Conservation (phyloP, 1,284 basidiomycete genomes). For the Rhodotorula sp. region DNA sequence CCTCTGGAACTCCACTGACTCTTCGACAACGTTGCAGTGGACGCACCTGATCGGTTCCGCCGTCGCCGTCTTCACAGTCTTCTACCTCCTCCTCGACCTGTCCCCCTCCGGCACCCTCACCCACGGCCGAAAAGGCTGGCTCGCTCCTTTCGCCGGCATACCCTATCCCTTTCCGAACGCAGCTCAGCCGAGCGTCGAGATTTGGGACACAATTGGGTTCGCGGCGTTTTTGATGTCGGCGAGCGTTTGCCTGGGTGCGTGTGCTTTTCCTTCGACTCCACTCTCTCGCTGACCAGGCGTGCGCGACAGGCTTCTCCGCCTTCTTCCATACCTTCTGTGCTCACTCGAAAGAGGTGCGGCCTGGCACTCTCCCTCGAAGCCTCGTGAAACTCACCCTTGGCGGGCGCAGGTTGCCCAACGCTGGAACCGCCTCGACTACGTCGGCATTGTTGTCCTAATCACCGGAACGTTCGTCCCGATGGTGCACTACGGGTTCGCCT, state of each 20-base stretch:
- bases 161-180: constrained; percentile 27
- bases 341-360: constrained; percentile 39
- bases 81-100: constrained; percentile 16
- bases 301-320: constrained; percentile 31
- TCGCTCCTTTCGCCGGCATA: constrained; percentile 20
- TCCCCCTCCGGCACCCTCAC: not conserved
- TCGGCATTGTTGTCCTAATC: constrained; percentile 42
- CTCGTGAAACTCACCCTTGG: too few relatives aligned
- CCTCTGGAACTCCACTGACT: not conserved
- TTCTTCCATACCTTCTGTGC: constrained; percentile 38
- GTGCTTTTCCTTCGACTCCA: too few relatives aligned
- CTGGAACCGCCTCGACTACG: constrained; percentile 42
- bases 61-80: constrained; percentile 11
- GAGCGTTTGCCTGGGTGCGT: constrained; percentile 35
- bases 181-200: constrained; percentile 26
- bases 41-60: constrained; percentile 32
- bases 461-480: constrained; percentile 36
- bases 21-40: constrained; percentile 18
- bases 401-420: too few relatives aligned
- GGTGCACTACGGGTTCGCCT: constrained; percentile 42
- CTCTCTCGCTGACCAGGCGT: not conserved
- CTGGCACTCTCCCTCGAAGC: too few relatives aligned
- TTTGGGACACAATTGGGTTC: constrained; percentile 33
- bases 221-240: constrained; percentile 38
- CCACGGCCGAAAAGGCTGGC: constrained; percentile 15